A percentile compares a stretch with the other conserved stretches of the same genome.
Evolutionary conservation across 2,329 filamentous ascomycete species (phyloP).

Genomic region (Hansfordia pulvinata): DNA sequence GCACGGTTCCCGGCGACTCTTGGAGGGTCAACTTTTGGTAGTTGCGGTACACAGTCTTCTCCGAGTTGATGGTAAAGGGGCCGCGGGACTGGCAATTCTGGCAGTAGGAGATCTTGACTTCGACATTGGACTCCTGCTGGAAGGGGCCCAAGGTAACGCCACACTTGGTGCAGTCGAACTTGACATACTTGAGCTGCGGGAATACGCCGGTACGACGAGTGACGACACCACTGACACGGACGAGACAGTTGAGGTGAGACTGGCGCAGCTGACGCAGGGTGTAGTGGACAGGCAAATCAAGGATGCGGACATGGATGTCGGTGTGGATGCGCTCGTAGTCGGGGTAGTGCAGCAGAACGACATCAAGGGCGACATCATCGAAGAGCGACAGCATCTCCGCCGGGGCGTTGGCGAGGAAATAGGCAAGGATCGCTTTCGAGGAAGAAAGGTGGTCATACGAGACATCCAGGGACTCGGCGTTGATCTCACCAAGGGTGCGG

Average conservation of each 20-base stretch:
- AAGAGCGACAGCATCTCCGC: slow-evolving; percentile 94
- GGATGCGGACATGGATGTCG: slow-evolving; percentile 95
- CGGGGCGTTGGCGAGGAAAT: slow-evolving; percentile 90
- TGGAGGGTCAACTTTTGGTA: slow-evolving; percentile 97
- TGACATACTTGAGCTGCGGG: slow-evolving; percentile 95
- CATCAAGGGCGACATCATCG: slow-evolving; percentile 92
- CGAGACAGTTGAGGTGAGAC: slow-evolving; percentile 87
- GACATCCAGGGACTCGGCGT: slow-evolving; percentile 90
- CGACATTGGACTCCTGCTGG: slow-evolving; percentile 91
- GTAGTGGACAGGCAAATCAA: slow-evolving; percentile 86
- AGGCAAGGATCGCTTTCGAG: slow-evolving; percentile 85
- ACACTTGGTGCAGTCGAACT: slow-evolving; percentile 94
- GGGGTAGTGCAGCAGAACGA: slow-evolving; percentile 88
- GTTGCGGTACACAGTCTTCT: slow-evolving; percentile 96
- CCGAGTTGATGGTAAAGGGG: slow-evolving; percentile 89
- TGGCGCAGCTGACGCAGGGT: slow-evolving; percentile 91
- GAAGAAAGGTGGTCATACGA: slow-evolving; percentile 86
- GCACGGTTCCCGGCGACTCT: slow-evolving; percentile 92
- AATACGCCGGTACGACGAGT: slow-evolving; percentile 92
- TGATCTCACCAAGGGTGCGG: slow-evolving; percentile 89
- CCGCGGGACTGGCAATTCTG: slow-evolving; percentile 92
- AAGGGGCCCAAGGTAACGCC: slow-evolving; percentile 86
- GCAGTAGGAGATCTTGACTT: slow-evolving; percentile 93
- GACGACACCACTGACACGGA: slow-evolving; percentile 89
- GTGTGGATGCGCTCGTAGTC: slow-evolving; percentile 96